Evolutionary conservation across 345 rosid genomes (phyloP), one percentile per base, ranked within the genome.

Genomic region (Abelmoschus esculentus): DNA sequence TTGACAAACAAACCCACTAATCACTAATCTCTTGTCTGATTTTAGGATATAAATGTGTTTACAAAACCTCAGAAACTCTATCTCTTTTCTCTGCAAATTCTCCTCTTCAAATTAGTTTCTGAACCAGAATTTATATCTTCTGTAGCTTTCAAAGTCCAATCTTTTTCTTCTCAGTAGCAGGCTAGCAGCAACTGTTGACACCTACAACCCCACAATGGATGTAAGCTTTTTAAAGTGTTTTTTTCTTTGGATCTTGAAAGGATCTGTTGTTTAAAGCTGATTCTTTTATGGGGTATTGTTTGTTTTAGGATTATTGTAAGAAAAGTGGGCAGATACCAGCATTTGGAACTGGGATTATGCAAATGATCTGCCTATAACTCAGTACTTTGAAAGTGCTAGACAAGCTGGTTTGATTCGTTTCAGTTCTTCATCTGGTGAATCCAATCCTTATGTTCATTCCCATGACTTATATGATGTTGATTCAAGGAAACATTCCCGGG

Each of bases 281-380:
- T 66, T 66, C 28, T 31, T 0, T 66, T 15, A 31, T 65, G 54
- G 55, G 69, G 7, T 66, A 11, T 61, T 61, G 38, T 67, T 58
- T 17, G 1, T 32, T 14, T 15, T 29, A 80, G 72, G 76, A 74
- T 66, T 73, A 77, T 34, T 75, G 81, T 75, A 89, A 79, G 70
- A 84, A 83, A 68, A 89, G 96, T 19, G 91, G 98, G 17, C 97
- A 86, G 71, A 89, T 93, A 62, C 98, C 98, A 0, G 84, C 85
- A 59, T 93, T 93, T 71, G 98, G 98, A 72, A 93, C 72, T 93
- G 98, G 98, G 97, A 93, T 1, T 74, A 82, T 7, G 87, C 96
- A 36, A 89, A 86, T 66, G 90, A 93, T 19, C 53, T 89, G 76
- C 98, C 98, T 42, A 93, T 93, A 60, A 93, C 98, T 52, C 97